Percentiles rank a stretch among this genome's conserved stretches.
These are phyloP conservation scores for Silene coronaria DNA, from an alignment of 179 eudicot species.

Conservation along the genomic window DNA sequence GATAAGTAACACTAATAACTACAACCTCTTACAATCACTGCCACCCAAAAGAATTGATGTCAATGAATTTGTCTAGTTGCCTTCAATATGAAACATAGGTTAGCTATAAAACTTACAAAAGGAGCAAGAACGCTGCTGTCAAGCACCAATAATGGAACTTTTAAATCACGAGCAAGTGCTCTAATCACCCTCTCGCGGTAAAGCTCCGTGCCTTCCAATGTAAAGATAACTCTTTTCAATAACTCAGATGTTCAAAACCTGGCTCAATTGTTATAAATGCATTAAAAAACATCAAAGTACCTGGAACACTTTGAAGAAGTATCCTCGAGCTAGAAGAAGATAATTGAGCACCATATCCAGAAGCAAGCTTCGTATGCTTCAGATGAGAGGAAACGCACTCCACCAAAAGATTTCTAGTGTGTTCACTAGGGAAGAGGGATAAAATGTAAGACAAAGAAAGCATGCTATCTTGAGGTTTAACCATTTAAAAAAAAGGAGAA, in stretches of 20 bases:
- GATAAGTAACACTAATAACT: not conserved
- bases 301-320: slow-evolving; percentile 90
- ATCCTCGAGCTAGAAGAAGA: slow-evolving; percentile 80
- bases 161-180: slow-evolving; percentile 78
- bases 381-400: slow-evolving; percentile 87
- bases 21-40: not conserved
- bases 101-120: slow-evolving; percentile 49
- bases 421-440: slow-evolving; percentile 46
- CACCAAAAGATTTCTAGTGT: slow-evolving; percentile 62
- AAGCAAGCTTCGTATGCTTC: slow-evolving; percentile 52
- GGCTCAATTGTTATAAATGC: not conserved
- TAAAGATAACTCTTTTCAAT: not conserved
- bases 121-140: slow-evolving; percentile 88
- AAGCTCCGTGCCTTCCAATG: slow-evolving; percentile 74
- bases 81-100: slow-evolving; percentile 1
- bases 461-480: not conserved
- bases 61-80: not conserved
- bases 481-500: slow-evolving; percentile 9
- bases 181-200: slow-evolving; percentile 87
- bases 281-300: slow-evolving; percentile 21
- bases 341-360: slow-evolving; percentile 66
- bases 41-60: slow-evolving; percentile 4
- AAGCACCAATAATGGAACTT: slow-evolving; percentile 81
- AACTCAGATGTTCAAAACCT: not conserved
- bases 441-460: slow-evolving; percentile 21